These are phyloP conservation scores for Hymenoscyphus linearis DNA, from an alignment of 2,329 filamentous ascomycete genomes.

Conservation along the genomic window DNA sequence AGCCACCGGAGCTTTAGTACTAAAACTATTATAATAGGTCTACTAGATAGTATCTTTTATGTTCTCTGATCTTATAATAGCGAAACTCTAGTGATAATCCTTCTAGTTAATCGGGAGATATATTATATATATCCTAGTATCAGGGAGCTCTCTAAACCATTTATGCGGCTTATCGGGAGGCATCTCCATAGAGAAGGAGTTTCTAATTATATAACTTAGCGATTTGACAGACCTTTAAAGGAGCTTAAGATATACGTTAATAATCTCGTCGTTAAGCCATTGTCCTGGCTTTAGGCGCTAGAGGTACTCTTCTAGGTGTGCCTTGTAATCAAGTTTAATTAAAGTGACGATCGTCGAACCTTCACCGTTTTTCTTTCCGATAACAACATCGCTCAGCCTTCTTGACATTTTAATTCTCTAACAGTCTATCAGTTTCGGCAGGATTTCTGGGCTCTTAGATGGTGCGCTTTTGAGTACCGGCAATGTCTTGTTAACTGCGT, in stretches of 20 bases:
- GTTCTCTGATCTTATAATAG: conserved; percentile 10
- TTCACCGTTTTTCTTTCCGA: background rate
- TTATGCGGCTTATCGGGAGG: conserved; percentile 3
- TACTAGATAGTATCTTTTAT: conserved; percentile 7
- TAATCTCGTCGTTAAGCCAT: conserved; percentile 15
- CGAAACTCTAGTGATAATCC: conserved; percentile 12
- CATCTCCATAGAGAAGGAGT: background rate
- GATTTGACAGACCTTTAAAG: conserved; percentile 10
- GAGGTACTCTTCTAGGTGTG: conserved; percentile 10
- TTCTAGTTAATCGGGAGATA: conserved; percentile 11
- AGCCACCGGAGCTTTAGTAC: conserved; percentile 1
- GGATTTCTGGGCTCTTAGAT: background rate
- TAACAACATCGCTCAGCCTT: conserved; percentile 15
- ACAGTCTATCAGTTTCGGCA: conserved; percentile 9
- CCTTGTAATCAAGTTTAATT: conserved; percentile 11
- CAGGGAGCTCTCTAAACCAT: conserved; percentile 5
- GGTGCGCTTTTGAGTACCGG: background rate
- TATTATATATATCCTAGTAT: conserved; percentile 14
- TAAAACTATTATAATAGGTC: conserved; percentile 14
- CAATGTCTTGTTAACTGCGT: background rate
- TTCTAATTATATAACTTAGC: background rate
- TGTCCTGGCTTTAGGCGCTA: conserved; percentile 13
- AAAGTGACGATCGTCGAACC: background rate
- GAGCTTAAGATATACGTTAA: conserved; percentile 18
- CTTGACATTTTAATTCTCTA: conserved; percentile 13